Evolutionary conservation across 2,329 filamentous ascomycete species (phyloP).

Genomic region (Calonectria hongkongensis): DNA sequence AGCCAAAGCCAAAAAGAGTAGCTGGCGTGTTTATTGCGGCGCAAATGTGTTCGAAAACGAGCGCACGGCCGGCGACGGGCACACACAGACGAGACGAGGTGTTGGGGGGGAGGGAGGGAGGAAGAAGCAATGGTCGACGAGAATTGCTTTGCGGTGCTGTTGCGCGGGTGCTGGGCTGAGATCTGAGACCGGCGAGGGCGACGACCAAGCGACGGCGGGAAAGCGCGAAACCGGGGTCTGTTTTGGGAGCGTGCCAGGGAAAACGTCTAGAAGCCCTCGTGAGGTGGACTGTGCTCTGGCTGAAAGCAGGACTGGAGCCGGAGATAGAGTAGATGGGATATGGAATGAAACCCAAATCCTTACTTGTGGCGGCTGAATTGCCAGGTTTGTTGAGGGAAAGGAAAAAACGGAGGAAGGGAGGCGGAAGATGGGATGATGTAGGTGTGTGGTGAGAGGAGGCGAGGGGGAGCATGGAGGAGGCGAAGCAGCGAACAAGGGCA

Average conservation of each 20-base stretch:
- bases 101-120: background rate
- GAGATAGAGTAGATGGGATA: conserved; percentile 25
- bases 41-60: conserved; percentile 17
- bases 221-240: conserved; percentile 34
- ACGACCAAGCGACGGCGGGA: conserved; percentile 37
- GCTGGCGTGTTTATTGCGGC: conserved; percentile 2
- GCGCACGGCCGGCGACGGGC: conserved; percentile 33
- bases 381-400: conserved; percentile 15
- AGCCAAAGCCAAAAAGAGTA: conserved; percentile 21
- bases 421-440: conserved; percentile 24
- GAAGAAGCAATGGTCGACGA: background rate
- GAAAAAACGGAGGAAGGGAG: conserved; percentile 21
- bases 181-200: conserved; percentile 54
- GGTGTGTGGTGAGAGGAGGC: conserved; percentile 4
- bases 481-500: conserved; percentile 18
- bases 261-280: conserved; percentile 38
- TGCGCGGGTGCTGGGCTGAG: conserved; percentile 48
- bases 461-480: conserved; percentile 25
- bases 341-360: conserved; percentile 15
- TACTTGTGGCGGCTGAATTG: conserved; percentile 22
- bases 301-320: conserved; percentile 30
- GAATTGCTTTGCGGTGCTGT: conserved; percentile 30
- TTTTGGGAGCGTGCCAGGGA: conserved; percentile 32
- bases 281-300: conserved; percentile 35
- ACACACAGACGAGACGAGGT: conserved; percentile 5